A percentile compares a stretch with the other conserved stretches of the same genome.
Conservation (phyloP, 257 asterid genomes). For the Haberlea rhodopensis region DNA sequence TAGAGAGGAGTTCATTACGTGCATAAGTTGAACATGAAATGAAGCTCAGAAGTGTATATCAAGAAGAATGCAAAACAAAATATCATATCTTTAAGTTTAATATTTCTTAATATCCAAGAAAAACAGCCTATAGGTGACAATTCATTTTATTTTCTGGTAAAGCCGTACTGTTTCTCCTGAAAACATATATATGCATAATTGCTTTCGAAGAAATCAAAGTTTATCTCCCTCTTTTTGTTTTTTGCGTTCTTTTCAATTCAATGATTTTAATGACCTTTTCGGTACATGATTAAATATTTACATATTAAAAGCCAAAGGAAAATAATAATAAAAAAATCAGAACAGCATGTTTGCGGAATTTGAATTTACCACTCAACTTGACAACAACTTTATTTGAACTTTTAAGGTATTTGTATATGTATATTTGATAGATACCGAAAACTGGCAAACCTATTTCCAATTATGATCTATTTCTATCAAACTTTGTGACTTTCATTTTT, state of each 20-base stretch:
- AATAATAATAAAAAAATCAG: not conserved
- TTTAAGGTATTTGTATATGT: too few species aligned
- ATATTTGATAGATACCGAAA: not conserved
- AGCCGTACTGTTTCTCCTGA: not conserved
- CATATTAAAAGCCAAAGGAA: not conserved
- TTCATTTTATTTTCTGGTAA: not conserved
- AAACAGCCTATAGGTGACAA: not conserved
- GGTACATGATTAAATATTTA: too few species aligned
- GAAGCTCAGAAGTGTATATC: not conserved
- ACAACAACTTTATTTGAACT: not conserved
- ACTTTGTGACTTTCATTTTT: not conserved
- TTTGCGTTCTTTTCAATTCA: too few species aligned
- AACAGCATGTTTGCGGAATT: not conserved
- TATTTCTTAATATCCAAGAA: not conserved
- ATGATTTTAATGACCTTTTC: too few species aligned
- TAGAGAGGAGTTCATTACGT: not conserved
- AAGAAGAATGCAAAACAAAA: too few species aligned
- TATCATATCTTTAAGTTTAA: not conserved
- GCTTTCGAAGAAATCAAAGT: too few species aligned
- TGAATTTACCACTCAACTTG: not conserved
- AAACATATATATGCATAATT: not conserved
- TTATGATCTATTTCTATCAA: not conserved
- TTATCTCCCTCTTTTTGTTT: too few species aligned
- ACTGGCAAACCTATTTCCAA: not conserved
- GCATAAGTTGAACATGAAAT: not conserved